A percentile compares a stretch with the other conserved stretches of the same genome.
These are phyloP conservation scores for Suillus paluster DNA, from an alignment of 768 basidiomycete genomes.

Conservation along the genomic window DNA sequence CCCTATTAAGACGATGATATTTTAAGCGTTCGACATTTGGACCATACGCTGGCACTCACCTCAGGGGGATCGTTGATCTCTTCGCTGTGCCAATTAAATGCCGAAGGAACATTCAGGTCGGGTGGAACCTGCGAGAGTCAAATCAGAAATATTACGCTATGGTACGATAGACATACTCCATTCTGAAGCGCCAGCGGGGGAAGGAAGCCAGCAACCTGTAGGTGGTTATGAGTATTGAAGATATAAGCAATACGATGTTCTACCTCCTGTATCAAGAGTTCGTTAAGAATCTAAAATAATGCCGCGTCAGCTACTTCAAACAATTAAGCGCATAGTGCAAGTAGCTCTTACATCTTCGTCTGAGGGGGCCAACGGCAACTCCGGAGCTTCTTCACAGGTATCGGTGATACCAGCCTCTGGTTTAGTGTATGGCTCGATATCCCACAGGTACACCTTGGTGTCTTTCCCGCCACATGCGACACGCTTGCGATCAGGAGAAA, in stretches of 20 bases:
- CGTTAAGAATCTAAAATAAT: background rate
- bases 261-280: constrained; percentile 6
- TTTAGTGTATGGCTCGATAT: constrained; percentile 27
- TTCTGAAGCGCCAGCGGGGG: constrained; percentile 1
- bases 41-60: background rate
- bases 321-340: background rate
- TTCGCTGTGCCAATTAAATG: background rate
- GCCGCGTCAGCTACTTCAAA: background rate
- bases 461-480: constrained; percentile 35
- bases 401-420: constrained; percentile 25
- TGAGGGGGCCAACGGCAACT: constrained; percentile 2
- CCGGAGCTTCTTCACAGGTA: constrained; percentile 1
- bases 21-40: background rate
- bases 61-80: background rate
- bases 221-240: background rate
- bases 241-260: background rate
- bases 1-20: background rate
- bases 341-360: constrained; percentile 4
- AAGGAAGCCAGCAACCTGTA: constrained; percentile 5
- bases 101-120: constrained; percentile 1
- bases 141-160: background rate
- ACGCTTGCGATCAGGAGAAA: constrained; percentile 33
- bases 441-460: constrained; percentile 35
- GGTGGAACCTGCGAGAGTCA: background rate
- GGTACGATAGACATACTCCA: constrained; percentile 1